Evolutionary conservation across 352 stramenopile genomes (phyloP).

Genomic region (Pythium rishiriense): DNA sequence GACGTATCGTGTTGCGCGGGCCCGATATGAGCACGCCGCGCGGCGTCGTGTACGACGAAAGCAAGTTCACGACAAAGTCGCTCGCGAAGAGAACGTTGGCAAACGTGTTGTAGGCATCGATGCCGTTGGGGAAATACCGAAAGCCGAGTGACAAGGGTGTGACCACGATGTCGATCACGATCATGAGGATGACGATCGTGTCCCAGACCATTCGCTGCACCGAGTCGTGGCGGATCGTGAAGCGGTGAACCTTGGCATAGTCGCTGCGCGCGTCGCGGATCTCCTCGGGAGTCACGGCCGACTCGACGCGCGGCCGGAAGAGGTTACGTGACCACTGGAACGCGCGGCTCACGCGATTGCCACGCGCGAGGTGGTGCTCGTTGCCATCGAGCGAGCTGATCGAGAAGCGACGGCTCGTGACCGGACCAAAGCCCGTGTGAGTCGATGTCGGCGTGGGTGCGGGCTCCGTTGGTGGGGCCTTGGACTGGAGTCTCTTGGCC

Average conservation of each 20-base stretch:
- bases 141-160: conserved; percentile 62
- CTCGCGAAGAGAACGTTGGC: conserved; percentile 54
- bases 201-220: conserved; percentile 48
- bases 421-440: conserved; percentile 11
- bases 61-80: conserved; percentile 59
- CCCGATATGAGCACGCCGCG: conserved; percentile 54
- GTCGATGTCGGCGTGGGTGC: background rate
- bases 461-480: background rate
- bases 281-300: conserved; percentile 39
- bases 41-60: conserved; percentile 60
- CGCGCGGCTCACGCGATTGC: background rate
- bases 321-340: conserved; percentile 17
- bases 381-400: conserved; percentile 30
- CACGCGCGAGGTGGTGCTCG: background rate
- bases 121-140: conserved; percentile 32
- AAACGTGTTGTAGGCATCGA: conserved; percentile 37
- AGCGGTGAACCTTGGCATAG: conserved; percentile 34
- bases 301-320: conserved; percentile 18
- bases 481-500: conserved; percentile 1
- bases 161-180: conserved; percentile 58
- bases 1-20: conserved; percentile 33
- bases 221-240: conserved; percentile 57
- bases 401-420: conserved; percentile 45
- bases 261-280: conserved; percentile 41
- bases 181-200: conserved; percentile 55